Evolutionary conservation across 2,329 filamentous ascomycete genomes (phyloP), one percentile per base, ranked within the genome.

Genomic region (Penicillium sp.): DNA sequence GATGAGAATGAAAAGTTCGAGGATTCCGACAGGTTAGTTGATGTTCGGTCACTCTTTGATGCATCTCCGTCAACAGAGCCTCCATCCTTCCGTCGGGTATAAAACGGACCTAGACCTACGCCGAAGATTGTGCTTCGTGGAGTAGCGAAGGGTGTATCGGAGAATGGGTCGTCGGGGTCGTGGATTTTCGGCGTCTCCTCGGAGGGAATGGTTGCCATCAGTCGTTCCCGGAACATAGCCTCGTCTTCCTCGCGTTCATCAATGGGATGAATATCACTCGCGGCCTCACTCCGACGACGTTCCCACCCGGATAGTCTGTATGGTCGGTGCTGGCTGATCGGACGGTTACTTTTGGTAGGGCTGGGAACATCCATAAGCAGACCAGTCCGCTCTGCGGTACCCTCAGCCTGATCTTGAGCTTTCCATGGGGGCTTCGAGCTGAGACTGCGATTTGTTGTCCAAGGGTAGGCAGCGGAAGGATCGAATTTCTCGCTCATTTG

Each of bases 211-310:
- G 56, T 62, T 9, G 61, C 50, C 61, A 62, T 56, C 2, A 63
- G 39, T 17, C 52, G 49, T 46, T 63, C 61, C 23, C 58, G 51
- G 48, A 62, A 53, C 13, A 55, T 51, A 1, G 75, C 74, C 51
- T 83, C 81, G 44, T 84, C 81, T 55, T 86, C 84, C 52, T 86
- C 84, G 10, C 79, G 71, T 63, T 85, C 82, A 30, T 85, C 83
- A 39, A 87, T 87, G 0, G 83, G 82, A 62, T 85, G 84, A 21
- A 87, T 87, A 20, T 76, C 72, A 3, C 79, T 79, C 26, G 80
- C 78, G 7, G 76, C 76, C 15, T 78, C 75, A 50, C 72, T 78
- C 26, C 76, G 68, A 44, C 80, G 74, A 36, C 70, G 73, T 44
- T 81, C 78, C 58, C 79, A 80, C 17, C 74, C 70, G 3, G 72